Conservation (phyloP, 441 rosid species). For the Erodium chrysanthum region DNA sequence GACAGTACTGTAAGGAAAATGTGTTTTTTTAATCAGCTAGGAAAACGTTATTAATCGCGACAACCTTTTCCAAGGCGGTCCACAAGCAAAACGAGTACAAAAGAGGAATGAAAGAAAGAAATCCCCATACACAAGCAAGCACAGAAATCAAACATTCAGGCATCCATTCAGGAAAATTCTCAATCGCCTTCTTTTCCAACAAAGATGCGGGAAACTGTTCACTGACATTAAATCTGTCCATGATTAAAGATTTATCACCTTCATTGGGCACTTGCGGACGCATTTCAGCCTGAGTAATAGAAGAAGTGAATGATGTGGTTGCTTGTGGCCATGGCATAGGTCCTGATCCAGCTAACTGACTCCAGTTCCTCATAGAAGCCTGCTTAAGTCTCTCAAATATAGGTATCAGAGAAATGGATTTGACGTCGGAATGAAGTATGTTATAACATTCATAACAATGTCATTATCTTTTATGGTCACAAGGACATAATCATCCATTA, state of each 20-base stretch:
- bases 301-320: conserved; percentile 48
- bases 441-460: no score
- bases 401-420: conserved; percentile 33
- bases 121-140: no score
- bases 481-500: conserved; percentile 9
- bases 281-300: conserved; percentile 50
- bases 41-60: no score
- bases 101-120: no score
- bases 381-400: conserved; percentile 50
- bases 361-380: conserved; percentile 48
- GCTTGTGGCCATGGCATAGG: conserved; percentile 79
- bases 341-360: conserved; percentile 60
- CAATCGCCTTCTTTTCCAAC: conserved; percentile 48
- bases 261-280: conserved; percentile 43
- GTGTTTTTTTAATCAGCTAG: no score
- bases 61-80: no score
- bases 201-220: conserved; percentile 40
- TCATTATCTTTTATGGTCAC: background rate
- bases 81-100: no score
- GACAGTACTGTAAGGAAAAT: conserved; percentile 10
- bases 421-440: no score
- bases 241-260: conserved; percentile 42
- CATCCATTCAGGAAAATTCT: conserved; percentile 54
- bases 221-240: conserved; percentile 32
- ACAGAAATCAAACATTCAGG: conserved; percentile 43